Percentiles rank a stretch among this genome's conserved stretches.
Conservation (phyloP, 2,329 filamentous ascomycete species). For the Stagonosporopsis vannaccii region DNA sequence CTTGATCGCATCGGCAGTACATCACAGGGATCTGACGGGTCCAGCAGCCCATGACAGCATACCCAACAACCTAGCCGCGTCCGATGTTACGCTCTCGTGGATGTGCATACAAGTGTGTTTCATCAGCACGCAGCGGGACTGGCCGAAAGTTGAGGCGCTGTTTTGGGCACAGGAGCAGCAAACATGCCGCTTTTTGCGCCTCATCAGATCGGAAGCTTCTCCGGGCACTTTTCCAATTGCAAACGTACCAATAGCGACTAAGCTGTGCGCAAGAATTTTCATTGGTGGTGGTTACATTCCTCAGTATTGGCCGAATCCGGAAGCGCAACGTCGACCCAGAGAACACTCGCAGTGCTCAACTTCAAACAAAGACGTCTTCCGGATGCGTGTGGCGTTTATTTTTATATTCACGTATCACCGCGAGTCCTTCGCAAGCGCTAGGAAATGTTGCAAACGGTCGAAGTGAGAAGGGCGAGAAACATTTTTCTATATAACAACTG, state of each 20-base stretch:
- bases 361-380: slow-evolving; percentile 16
- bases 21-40: slow-evolving; percentile 1
- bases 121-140: slow-evolving; percentile 17
- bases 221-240: slow-evolving; percentile 11
- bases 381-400: slow-evolving; percentile 16
- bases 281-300: slow-evolving; percentile 17
- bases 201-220: not conserved
- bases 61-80: not conserved
- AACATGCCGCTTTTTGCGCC: slow-evolving; percentile 4
- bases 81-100: slow-evolving; percentile 11
- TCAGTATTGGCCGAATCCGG: slow-evolving; percentile 15
- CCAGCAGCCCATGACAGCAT: slow-evolving; percentile 7
- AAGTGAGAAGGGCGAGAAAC: slow-evolving; percentile 1
- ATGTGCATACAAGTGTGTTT: slow-evolving; percentile 6
- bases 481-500: slow-evolving; percentile 16
- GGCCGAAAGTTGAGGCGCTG: slow-evolving; percentile 4
- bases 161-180: slow-evolving; percentile 12
- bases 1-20: not conserved
- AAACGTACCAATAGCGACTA: not conserved
- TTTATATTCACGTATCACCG: slow-evolving; percentile 5
- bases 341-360: slow-evolving; percentile 10
- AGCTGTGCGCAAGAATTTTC: slow-evolving; percentile 7
- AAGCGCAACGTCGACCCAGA: slow-evolving; percentile 15
- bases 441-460: slow-evolving; percentile 16
- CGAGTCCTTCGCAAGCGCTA: slow-evolving; percentile 5